Conservation (phyloP, 148 eudicot genomes). For the Persicaria maculosa region DNA sequence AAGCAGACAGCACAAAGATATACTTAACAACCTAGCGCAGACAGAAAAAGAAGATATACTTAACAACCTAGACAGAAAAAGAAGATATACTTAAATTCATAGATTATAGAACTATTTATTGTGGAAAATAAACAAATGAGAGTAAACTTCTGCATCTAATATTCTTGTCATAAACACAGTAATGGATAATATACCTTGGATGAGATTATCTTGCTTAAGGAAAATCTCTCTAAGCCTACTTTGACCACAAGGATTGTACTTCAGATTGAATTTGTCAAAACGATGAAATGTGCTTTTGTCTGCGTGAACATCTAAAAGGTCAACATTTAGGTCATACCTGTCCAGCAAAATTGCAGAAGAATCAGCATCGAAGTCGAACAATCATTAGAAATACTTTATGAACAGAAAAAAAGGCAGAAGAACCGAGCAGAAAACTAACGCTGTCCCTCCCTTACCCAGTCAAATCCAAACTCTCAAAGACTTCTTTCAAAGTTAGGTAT, state of each 20-base stretch:
- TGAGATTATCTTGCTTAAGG: constrained; percentile 95
- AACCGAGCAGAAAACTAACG: not conserved
- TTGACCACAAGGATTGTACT: constrained; percentile 99
- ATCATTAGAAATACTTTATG: constrained; percentile 9
- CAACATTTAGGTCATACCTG: constrained; percentile 97
- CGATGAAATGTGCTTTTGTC: constrained; percentile 99
- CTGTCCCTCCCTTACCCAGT: constrained; percentile 58
- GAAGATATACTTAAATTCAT: constrained; percentile 13
- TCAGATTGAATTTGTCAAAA: constrained; percentile 95
- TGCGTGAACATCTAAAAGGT: constrained; percentile 96
- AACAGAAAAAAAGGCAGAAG: not conserved
- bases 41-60: not conserved
- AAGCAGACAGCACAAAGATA: not conserved
- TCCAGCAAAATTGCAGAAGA: not conserved
- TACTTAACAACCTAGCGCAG: not conserved
- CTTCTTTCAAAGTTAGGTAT: constrained; percentile 90
- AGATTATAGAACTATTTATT: not conserved
- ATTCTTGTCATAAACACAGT: not conserved
- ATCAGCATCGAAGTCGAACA: not conserved
- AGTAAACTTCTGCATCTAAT: not conserved
- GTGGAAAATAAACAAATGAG: not conserved
- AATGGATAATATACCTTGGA: constrained; percentile 53
- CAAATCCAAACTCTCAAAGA: constrained; percentile 96
- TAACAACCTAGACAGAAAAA: not conserved
- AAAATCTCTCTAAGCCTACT: constrained; percentile 99